Base-by-base conservation (phyloP, 768 basidiomycete genomes). In the Rhodotorula kratochvilovae region DNA sequence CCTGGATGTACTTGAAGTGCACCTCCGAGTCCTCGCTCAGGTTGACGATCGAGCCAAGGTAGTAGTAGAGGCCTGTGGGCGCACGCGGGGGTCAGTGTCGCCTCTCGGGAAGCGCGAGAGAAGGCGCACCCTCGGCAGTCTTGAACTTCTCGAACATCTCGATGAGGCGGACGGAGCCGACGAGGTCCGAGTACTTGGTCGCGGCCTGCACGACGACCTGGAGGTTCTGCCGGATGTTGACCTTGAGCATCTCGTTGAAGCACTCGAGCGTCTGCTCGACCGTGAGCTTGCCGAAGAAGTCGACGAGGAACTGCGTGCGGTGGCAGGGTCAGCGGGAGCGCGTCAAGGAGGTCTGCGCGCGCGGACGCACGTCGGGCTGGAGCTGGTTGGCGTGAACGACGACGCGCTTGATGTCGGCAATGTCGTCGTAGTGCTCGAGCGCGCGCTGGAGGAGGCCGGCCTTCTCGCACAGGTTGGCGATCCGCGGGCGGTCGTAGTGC, bases 1-100 rank as follows among this genome's bases (percentile, higher is more conserved):
- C 96, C 79, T 98, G 95, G 79, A 99, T 97, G 82, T 98, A 98
- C 84, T 99, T 98, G 88, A 96, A 99, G 84, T 97, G 90, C 5
- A 99, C 95, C 80, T 99, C 96, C 10, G 91, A 86, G 81, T 99
- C 96, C 80, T 92, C 87, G 80, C 90, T 92, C 74, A 99, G 85
- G 82, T 98, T 99, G 80, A 99, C 96, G 75, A 99, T 86, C 17
- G 95, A 95, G 36, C 96, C 96, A 56, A 99, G 89, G 80, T 97
- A 98, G 82, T 98, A 98, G 84, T 98, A 99, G 35, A 99, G 87
- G 80, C 91, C 89, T 90, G 71, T 31, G 36, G 43, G 16, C 7
- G 17, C 8, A n/a, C n/a, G n/a, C n/a, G n/a, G 35, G 1, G 55
- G 21, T 5, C 12, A 39, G 13, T 25, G 35, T 16, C 61, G 42